Conservation (phyloP, 352 stramenopile species). For the Phytophthora foliorum region DNA sequence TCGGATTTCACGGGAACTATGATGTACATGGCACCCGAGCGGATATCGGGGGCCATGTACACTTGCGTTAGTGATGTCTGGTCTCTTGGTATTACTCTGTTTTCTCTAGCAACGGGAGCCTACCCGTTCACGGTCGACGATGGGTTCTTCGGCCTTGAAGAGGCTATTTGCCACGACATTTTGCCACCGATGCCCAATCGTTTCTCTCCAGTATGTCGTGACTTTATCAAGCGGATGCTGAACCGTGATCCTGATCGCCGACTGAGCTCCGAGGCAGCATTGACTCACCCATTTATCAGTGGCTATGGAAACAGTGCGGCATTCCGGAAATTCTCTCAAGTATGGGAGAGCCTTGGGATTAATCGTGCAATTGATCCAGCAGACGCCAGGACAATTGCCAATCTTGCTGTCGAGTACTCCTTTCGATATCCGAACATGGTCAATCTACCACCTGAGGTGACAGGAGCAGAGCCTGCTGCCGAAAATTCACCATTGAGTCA, state of each 20-base stretch:
- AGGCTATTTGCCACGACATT: constrained; percentile 82
- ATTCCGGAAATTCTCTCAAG: constrained; percentile 43
- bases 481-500: constrained; percentile 10
- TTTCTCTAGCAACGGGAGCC: constrained; percentile 67
- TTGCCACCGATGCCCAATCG: constrained; percentile 78
- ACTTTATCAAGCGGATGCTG: constrained; percentile 94
- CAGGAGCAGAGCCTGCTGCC: constrained; percentile 14
- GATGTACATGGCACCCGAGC: constrained; percentile 96
- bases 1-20: constrained; percentile 93
- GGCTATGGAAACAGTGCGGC: constrained; percentile 49
- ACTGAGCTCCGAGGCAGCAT: constrained; percentile 85
- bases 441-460: constrained; percentile 24
- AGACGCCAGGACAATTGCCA: constrained; percentile 39
- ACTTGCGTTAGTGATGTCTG: constrained; percentile 83
- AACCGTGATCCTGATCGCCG: constrained; percentile 86
- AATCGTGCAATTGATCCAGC: constrained; percentile 31
- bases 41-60: constrained; percentile 91
- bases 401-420: constrained; percentile 50
- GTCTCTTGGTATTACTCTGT: constrained; percentile 81
- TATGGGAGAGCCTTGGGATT: constrained; percentile 55
- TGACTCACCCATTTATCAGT: constrained; percentile 91
- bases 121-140: constrained; percentile 83
- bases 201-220: constrained; percentile 91
- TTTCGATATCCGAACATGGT: constrained; percentile 33
- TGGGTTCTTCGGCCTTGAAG: constrained; percentile 87